Conservation (phyloP, 768 basidiomycete species). For the Mycena chlorophos region DNA sequence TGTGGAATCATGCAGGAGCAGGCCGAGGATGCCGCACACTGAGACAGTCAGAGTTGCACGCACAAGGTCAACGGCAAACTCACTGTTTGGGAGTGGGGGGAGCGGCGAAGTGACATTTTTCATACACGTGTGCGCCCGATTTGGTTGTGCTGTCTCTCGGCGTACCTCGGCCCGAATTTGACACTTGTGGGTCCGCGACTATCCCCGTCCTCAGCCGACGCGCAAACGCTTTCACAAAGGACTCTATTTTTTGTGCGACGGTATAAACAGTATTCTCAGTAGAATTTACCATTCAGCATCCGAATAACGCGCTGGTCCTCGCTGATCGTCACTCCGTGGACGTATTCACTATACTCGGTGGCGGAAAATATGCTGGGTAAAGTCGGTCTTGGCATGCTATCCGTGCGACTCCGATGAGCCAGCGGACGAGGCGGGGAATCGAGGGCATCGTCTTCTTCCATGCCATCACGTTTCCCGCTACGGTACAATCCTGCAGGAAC, state of each 20-base stretch:
- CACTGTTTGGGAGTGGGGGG: constrained; percentile 2
- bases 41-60: neutral
- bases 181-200: neutral
- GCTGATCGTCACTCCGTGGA: constrained; percentile 41
- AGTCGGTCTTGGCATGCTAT: constrained; percentile 25
- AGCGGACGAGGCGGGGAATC: neutral
- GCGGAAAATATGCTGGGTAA: constrained; percentile 42
- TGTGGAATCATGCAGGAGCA: constrained; percentile 77
- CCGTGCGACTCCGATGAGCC: constrained; percentile 3
- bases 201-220: neutral
- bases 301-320: constrained; percentile 64
- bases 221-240: neutral
- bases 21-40: constrained; percentile 93
- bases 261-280: constrained; percentile 11
- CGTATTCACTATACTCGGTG: constrained; percentile 31
- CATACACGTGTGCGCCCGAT: neutral
- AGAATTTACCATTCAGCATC: constrained; percentile 46
- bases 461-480: constrained; percentile 44
- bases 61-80: neutral
- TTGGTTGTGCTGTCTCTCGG: neutral
- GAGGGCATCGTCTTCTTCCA: constrained; percentile 32
- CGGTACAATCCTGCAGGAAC: constrained; percentile 51
- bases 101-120: neutral
- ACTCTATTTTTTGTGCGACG: neutral
- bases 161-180: neutral